Evolutionary conservation across 192 early-diverging fungal species (phyloP).

Genomic region (Coemansia sp.): DNA sequence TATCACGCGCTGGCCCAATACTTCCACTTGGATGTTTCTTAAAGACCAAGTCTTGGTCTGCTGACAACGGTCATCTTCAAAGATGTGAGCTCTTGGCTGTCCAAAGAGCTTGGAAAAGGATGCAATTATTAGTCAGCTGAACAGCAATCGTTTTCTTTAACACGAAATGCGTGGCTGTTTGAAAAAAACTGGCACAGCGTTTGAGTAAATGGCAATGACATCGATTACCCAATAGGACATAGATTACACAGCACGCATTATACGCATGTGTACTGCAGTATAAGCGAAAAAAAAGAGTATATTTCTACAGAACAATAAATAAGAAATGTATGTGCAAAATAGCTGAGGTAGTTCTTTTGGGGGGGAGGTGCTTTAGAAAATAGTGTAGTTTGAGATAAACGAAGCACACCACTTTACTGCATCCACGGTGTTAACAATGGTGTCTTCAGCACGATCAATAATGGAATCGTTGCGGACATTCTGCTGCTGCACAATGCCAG

Average conservation of each 20-base stretch:
- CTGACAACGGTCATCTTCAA: background rate
- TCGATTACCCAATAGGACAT: background rate
- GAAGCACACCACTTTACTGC: slow-evolving; percentile 56
- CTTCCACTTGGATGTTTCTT: too few species aligned
- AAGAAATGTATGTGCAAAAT: slow-evolving; percentile 11
- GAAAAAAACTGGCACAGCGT: too few species aligned
- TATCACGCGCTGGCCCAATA: too few species aligned
- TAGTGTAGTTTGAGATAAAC: slow-evolving; percentile 55
- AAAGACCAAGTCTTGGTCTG: too few species aligned
- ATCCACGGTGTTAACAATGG: slow-evolving; percentile 54
- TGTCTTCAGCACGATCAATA: slow-evolving; percentile 52
- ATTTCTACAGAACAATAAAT: slow-evolving; percentile 1
- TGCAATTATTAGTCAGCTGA: too few species aligned
- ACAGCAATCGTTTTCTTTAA: too few species aligned
- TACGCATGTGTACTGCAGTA: background rate
- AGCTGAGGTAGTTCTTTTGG: background rate
- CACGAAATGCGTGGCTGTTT: too few species aligned
- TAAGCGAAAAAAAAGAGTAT: background rate
- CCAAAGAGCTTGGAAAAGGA: too few species aligned
- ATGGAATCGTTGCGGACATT: slow-evolving; percentile 45
- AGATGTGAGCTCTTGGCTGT: background rate
- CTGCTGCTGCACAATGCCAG: slow-evolving; percentile 3
- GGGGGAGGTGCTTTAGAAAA: slow-evolving; percentile 30
- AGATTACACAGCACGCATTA: too few species aligned
- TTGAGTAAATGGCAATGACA: too few species aligned